A percentile compares a stretch with the other conserved stretches of the same genome.
Evolutionary conservation across 179 eudicot species (phyloP).

Genomic region (Drosera spatulata): DNA sequence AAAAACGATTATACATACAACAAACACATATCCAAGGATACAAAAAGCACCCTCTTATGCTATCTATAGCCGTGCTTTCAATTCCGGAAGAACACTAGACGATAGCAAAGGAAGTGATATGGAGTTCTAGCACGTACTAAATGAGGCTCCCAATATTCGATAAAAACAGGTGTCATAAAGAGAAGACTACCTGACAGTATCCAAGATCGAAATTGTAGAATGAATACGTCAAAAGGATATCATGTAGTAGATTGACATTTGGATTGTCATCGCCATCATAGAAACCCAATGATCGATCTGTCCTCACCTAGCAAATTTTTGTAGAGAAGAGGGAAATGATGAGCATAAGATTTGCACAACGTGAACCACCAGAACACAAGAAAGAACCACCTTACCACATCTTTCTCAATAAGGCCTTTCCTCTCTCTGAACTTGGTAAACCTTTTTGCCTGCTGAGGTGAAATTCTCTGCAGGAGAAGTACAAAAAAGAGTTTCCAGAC

Average conservation of each 20-base stretch:
- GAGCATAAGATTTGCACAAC: not conserved
- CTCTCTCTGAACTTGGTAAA: conserved; percentile 94
- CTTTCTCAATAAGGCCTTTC: conserved; percentile 92
- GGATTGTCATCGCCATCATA: conserved; percentile 95
- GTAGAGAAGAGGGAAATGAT: conserved; percentile 12
- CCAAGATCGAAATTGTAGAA: conserved; percentile 99
- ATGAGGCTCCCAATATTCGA: too few relatives aligned
- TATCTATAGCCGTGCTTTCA: too few relatives aligned
- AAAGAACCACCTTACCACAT: conserved; percentile 62
- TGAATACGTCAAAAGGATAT: conserved; percentile 85
- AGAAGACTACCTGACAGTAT: conserved; percentile 81
- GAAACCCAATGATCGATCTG: conserved; percentile 82
- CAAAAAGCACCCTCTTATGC: too few relatives aligned
- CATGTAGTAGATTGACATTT: conserved; percentile 59
- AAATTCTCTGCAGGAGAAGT: conserved; percentile 56
- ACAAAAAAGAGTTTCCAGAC: not conserved
- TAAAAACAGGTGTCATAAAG: not conserved
- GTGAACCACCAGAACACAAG: not conserved
- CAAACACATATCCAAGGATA: too few relatives aligned
- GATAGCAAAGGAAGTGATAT: too few relatives aligned
- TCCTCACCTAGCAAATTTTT: conserved; percentile 59
- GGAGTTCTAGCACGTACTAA: too few relatives aligned
- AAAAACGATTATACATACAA: too few relatives aligned
- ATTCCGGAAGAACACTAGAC: too few relatives aligned
- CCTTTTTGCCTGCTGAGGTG: conserved; percentile 72